Base-by-base conservation (phyloP, 495 filamentous ascomycete species). In the Aspergillus haitiensis region DNA sequence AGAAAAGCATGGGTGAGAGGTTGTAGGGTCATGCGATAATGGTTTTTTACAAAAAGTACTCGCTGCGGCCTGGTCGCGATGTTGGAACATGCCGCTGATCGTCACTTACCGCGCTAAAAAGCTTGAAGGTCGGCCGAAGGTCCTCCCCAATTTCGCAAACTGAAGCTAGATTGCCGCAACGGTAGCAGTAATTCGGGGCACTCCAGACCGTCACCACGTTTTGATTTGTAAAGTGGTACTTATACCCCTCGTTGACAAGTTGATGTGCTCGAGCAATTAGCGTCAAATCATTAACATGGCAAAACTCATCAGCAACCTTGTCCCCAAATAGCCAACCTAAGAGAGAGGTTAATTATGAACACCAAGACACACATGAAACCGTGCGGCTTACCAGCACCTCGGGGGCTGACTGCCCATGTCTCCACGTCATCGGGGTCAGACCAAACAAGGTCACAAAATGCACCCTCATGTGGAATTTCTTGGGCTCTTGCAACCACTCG, bases 141-240 rank as follows among this genome's bases (percentile, higher is more conserved):
- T 95, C 88, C 58, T 90, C 89, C 34, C 86, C 85, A 44, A 98
- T 85, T 55, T 92, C 93, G 88, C 97, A 98, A 66, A 98, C 97
- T 12, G 90, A 95, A 10, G 94, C 94, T 37, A 98, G 87, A 66
- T 98, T 98, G 52, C 94, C 94, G 67, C 94, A 98, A 34, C 94
- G 90, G 71, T 98, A 98, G 76, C 94, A 98, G 82, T 98, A 98
- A 74, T 98, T 98, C 10, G 94, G 94, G 0, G 94, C 94, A 33
- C 91, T 96, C 94, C 94, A 98, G 34, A 98, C 94, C 0, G 94
- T 98, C n/a, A 97, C 94, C 53, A 98, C 94, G 27, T 95, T 94
- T 69, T 96, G 93, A 68, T 97, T 88, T 52, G 85, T 75, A 75
- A 98, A 98, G 71, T 98, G 94, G 71, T 92, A 98, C 78, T 98